Percentiles rank a stretch among this genome's conserved stretches.
Conservation (phyloP, 306 rosid genomes). For the Glycine tomentella region DNA sequence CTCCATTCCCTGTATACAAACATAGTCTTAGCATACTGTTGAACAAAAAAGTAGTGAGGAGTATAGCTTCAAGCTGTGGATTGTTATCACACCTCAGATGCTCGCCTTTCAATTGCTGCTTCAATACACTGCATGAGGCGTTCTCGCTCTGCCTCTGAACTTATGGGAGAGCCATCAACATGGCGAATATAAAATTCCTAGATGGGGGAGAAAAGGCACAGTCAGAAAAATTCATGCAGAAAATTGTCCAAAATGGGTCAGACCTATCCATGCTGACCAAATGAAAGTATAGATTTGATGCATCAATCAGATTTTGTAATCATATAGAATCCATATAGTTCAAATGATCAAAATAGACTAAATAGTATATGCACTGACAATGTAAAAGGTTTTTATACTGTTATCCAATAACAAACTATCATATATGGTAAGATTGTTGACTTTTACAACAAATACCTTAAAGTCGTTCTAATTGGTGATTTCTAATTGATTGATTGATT, state of each 20-base stretch:
- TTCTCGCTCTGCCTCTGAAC: conserved; percentile 89
- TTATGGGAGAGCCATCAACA: conserved; percentile 87
- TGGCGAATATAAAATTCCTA: conserved; percentile 95
- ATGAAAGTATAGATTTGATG: conserved; percentile 20
- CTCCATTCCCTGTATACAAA: conserved; percentile 80
- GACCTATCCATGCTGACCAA: conserved; percentile 27
- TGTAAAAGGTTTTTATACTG: too few relatives aligned
- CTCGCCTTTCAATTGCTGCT: conserved; percentile 97
- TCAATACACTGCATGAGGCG: conserved; percentile 87
- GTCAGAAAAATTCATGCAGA: conserved; percentile 15
- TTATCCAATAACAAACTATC: too few relatives aligned
- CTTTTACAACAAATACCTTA: too few relatives aligned
- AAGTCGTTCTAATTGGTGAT: too few relatives aligned
- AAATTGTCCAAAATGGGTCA: not conserved
- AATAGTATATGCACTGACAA: too few relatives aligned
- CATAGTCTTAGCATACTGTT: conserved; percentile 40
- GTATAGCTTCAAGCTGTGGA: not conserved
- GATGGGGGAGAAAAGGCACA: conserved; percentile 27
- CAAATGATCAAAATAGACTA: not conserved
- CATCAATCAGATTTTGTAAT: not conserved
- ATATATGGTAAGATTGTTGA: too few relatives aligned
- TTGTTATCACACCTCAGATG: conserved; percentile 67
- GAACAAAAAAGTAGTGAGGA: not conserved
- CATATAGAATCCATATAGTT: conserved; percentile 16
- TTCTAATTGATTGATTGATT: too few relatives aligned